phyloP scores from a whole-genome alignment of 2,329 filamentous ascomycete species.

The Aspergillus tanneri region DNA sequence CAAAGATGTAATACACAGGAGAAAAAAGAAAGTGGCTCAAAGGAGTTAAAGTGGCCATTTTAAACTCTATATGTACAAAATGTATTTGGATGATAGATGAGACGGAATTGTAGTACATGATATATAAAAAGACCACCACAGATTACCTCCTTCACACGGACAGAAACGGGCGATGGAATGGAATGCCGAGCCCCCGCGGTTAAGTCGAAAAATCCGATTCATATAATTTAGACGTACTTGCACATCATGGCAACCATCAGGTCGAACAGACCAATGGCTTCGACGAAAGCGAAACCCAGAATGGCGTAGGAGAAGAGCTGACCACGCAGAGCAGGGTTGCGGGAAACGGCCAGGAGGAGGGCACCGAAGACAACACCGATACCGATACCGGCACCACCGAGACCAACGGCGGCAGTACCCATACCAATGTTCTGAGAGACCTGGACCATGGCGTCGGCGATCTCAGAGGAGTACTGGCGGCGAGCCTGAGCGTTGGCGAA shows the following conservation, averaged over 20 bases:
- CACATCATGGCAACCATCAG: slow-evolving; percentile 92
- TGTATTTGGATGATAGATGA: slow-evolving; percentile 28
- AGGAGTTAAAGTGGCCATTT: slow-evolving; percentile 28
- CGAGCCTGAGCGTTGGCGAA: slow-evolving; percentile 58
- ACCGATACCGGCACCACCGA: slow-evolving; percentile 90
- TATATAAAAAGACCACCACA: slow-evolving; percentile 31
- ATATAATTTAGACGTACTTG: slow-evolving; percentile 65
- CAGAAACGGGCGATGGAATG: too few species aligned
- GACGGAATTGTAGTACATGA: slow-evolving; percentile 30
- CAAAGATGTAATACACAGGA: not conserved
- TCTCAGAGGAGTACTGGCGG: slow-evolving; percentile 83
- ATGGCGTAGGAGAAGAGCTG: slow-evolving; percentile 97
- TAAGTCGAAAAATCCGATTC: too few species aligned
- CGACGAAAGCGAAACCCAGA: slow-evolving; percentile 93
- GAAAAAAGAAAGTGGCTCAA: slow-evolving; percentile 2
- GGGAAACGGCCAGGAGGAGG: slow-evolving; percentile 83
- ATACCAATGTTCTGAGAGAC: slow-evolving; percentile 89
- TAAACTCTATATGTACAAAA: slow-evolving; percentile 32
- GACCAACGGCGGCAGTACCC: slow-evolving; percentile 86
- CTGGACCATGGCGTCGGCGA: slow-evolving; percentile 80
- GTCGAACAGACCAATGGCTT: slow-evolving; percentile 76
- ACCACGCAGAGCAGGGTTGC: slow-evolving; percentile 90
- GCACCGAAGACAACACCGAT: slow-evolving; percentile 92
- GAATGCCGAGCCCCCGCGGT: too few species aligned
- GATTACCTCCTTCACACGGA: slow-evolving; percentile 17